Evolutionary conservation across 495 filamentous ascomycete genomes (phyloP), one percentile per base, ranked within the genome.

Genomic region (Eremomyces bilateralis): DNA sequence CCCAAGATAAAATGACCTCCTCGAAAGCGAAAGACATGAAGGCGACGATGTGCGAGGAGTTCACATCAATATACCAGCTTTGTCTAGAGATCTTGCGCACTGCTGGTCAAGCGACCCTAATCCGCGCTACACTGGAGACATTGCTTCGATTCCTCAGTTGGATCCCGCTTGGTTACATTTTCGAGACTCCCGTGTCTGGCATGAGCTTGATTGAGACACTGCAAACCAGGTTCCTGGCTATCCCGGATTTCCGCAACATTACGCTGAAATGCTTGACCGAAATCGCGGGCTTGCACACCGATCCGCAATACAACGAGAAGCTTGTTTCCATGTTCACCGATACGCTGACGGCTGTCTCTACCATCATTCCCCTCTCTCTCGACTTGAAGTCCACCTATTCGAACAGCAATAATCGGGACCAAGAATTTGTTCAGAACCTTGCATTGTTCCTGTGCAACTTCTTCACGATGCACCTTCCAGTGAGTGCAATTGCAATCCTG

Each of bases 131-230:
- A 0, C 60, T 99, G 28, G 83, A 94, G 54, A 95, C 88, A 0
- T 63, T 99, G 12, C 66, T 99, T 21, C 75, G 84, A 24, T 99
- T 99, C 50, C 69, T 94, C 51, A 99, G 93, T 57, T 95, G 88
- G 88, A 99, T 95, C 37, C 90, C 88, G 0, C 58, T 99, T 21
- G 88, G 90, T 13, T 99, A 93, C 54, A 92, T 99, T 41, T 95
- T 99, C 51, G 90, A 99, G 58, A 95, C 85, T 0, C 69, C 79
- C 1, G 51, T 51, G 4, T 47, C 36, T 15, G 53, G 54, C 11
- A 31, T 40, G 21, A 52, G 48, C 20, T 74, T 99, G 43, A 95
- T 99, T 55, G 82, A 92, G 42, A 99, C 85, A 0, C 61, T 99
- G 25, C 67, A 83, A 36, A 82, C 71, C 18, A 66, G 88, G 22